Base-by-base conservation (phyloP, 805 yeast species). In the Schwanniomyces pseudopolymorphus region DNA sequence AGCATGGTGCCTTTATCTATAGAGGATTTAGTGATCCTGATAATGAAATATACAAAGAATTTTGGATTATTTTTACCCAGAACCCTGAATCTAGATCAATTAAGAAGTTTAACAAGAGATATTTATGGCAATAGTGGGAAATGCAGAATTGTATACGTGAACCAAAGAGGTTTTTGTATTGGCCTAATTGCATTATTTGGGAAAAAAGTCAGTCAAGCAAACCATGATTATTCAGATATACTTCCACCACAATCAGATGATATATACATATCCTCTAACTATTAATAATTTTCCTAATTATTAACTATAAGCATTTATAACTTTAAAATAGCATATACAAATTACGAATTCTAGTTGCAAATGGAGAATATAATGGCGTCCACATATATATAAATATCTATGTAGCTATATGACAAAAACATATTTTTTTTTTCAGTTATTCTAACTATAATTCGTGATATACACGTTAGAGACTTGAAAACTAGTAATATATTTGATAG, bases 171-270 rank as follows among this genome's bases (percentile, higher is more conserved):
- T 0, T 67, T 69, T 36, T 52, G 73, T 28, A 80, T 81, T 49
- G 90, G 88, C 0, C 60, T 83, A 3, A 48, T 79, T 7, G 84
- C 80, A 27, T 72, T 83, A 38, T 83, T 87, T 81, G 91, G 91
- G 1, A 40, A 44, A 24, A 10, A 33, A 17, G 39, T 43, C 11
- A 17, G 38, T 14, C 21, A 40, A 19, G 5, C 28, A 5, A 13
- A 14, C 11, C 17, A 20, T 28, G 25, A 22, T 14, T 38, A 38
- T 14, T 17, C 27, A 4, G 19, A 38, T 11, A 10, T 38, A 5
- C 20, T 38, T 17, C 21, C 31, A 13, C 8, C 8, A 22, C 26
- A 38, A 38, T 20, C n/a, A 9, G 40, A 36, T 5, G 39, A 36
- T 11, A 36, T n/a, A 14, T 36, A 20, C 20, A 5, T 20, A 33